Conservation (phyloP, 176 grass and related monocot species). For the Sorghum bicolor region DNA sequence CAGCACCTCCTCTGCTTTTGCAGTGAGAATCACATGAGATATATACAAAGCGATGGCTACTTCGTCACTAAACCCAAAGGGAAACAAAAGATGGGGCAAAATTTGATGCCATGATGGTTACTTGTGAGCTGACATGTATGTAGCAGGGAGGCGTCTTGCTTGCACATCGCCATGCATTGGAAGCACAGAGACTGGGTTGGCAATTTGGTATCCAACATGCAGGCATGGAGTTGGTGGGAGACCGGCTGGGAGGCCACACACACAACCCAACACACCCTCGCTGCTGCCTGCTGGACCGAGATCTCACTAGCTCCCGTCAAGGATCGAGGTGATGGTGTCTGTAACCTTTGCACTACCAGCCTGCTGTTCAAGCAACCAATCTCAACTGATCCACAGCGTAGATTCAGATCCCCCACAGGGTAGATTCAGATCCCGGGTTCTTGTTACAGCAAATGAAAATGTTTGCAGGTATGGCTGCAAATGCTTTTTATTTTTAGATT, state of each 20-base stretch:
- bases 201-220: conserved; percentile 14
- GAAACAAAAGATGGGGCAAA: neutral
- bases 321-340: neutral
- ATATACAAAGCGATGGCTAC: conserved; percentile 32
- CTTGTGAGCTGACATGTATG: conserved; percentile 14
- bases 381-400: conserved; percentile 12
- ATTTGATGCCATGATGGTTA: neutral
- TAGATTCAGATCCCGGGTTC: conserved; percentile 8
- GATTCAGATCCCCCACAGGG: conserved; percentile 13
- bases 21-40: conserved; percentile 33
- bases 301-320: conserved; percentile 34
- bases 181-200: neutral
- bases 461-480: neutral
- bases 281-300: conserved; percentile 16
- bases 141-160: neutral
- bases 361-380: conserved; percentile 33
- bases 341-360: neutral
- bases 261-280: neutral
- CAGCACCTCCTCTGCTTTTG: conserved; percentile 14
- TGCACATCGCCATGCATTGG: neutral
- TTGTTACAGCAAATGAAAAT: neutral
- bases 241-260: neutral
- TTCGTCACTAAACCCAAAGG: neutral
- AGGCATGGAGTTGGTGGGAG: conserved; percentile 37
- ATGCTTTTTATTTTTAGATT: too few relatives aligned